Evolutionary conservation across 2,329 filamentous ascomycete genomes (phyloP), one percentile per base, ranked within the genome.

Genomic region (Fusarium annulatum): DNA sequence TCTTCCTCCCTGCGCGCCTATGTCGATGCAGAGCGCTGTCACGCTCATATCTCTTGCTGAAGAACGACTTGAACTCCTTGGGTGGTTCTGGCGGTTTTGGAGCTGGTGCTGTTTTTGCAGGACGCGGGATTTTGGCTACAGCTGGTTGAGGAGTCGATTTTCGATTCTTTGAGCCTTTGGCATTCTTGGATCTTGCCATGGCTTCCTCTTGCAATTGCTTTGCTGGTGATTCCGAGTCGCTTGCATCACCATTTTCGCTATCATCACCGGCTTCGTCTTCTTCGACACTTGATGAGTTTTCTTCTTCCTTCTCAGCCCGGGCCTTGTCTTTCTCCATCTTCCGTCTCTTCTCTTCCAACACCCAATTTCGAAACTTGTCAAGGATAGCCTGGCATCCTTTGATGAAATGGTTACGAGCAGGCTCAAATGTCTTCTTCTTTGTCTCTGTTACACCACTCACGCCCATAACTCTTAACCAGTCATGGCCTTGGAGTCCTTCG

Each of bases 381-480:
- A 98, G 87, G 36, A 98, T 91, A 0, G 88, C 88, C 71, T 94
- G 88, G 65, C 97, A 95, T 69, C 97, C 94, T 64, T 88, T 89
- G 76, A 98, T 92, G 80, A 98, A 97, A 80, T 96, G 91, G 68
- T 92, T 88, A 34, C 96, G 90, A 69, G 96, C 96, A 5, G 93
- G 91, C 81, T 97, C 94, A 81, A 94, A 98, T 36, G 92, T 89
- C 81, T 93, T 96, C 83, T 94, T 96, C 78, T 94, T 94, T 28
- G 90, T 91, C 79, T 98, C 95, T 0, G 94, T 97, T 42, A 97
- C 85, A 26, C 89, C 94, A 72, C 91, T 96, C 39, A 98, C 92
- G 33, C 96, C 96, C 91, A 99, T 95, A 8, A 95, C 89, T 69
- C 93, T 92, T 64, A 98, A 86, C 96, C 96, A 99, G 82, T 98